Percentiles rank a stretch among this genome's conserved stretches.
These are phyloP conservation scores for Gossypium davidsonii DNA, from an alignment of 441 rosid species.

Conservation along the genomic window DNA sequence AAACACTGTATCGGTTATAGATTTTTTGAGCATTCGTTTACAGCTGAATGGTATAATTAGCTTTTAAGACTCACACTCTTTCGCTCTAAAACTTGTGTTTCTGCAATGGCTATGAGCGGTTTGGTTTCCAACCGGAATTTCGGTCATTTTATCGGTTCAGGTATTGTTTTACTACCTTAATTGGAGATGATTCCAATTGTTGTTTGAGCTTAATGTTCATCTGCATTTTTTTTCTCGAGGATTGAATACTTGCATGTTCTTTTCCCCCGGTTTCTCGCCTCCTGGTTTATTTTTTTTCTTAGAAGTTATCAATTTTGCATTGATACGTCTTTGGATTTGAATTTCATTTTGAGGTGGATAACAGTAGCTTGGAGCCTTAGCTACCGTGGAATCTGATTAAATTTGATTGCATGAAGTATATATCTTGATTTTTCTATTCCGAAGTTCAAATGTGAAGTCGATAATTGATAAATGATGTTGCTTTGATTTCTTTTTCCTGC, in stretches of 20 bases:
- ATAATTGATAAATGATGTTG: background rate
- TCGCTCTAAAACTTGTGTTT: background rate
- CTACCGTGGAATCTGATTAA: background rate
- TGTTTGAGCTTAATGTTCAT: background rate
- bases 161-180: constrained; percentile 24
- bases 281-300: background rate
- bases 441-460: background rate
- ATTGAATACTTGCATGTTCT: background rate
- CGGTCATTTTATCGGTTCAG: constrained; percentile 62
- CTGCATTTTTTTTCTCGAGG: constrained; percentile 13
- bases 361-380: background rate
- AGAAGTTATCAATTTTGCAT: background rate
- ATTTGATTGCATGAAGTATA: background rate
- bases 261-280: background rate
- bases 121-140: constrained; percentile 65
- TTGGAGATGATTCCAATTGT: background rate
- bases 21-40: constrained; percentile 20
- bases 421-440: background rate
- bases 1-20: constrained; percentile 6
- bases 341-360: background rate
- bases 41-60: constrained; percentile 23
- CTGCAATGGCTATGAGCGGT: constrained; percentile 70
- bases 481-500: background rate
- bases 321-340: background rate
- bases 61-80: constrained; percentile 11